Base-by-base conservation (phyloP, 441 rosid species). In the Brassica hybrid region DNA sequence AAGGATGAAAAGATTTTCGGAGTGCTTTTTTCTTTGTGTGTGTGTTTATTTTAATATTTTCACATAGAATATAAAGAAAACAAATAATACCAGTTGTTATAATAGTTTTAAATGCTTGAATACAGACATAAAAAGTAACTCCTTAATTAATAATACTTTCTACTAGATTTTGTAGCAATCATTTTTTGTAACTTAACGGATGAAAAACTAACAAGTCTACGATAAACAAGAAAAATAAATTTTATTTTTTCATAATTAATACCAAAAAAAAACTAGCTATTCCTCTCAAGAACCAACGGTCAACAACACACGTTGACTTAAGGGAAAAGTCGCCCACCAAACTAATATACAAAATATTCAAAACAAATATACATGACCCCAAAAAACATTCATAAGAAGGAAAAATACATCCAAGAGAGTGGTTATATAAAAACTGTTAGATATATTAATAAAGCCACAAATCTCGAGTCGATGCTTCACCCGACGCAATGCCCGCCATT, bases 261-360 rank as follows among this genome's bases (percentile, higher is more conserved):
- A 69, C 65, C 23, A 21, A 21, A 64, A 64, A 30, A 38, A 79
- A 74, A 30, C 70, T 74, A 79, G 75, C 72, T 79, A 74, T 64
- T 79, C 82, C 76, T 74, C 82, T 63, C 75, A 73, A 68, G 66
- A 54, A 73, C 77, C 78, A 79, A 69, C 64, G 75, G 82, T 74
- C 82, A 74, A 79, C 76, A 64, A 25, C 43, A 65, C 65, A 75
- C 64, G 65, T 75, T 79, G 76, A 70, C 79, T 79, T 34, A 65
- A 70, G 82, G 82, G 69, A 75, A 79, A 58, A 65, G 73, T 69
- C 79, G 14, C 68, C 78, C 71, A 79, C 58, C 72, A 74, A 57
- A 21, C 72, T 64, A 64, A 64, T 79, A 56, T 45, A 74, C 48
- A 69, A 41, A 74, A 11, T 19, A 41, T 43, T 19, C 9, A 25